Conservation (phyloP, 495 filamentous ascomycete species). For the Daldinia childiae region DNA sequence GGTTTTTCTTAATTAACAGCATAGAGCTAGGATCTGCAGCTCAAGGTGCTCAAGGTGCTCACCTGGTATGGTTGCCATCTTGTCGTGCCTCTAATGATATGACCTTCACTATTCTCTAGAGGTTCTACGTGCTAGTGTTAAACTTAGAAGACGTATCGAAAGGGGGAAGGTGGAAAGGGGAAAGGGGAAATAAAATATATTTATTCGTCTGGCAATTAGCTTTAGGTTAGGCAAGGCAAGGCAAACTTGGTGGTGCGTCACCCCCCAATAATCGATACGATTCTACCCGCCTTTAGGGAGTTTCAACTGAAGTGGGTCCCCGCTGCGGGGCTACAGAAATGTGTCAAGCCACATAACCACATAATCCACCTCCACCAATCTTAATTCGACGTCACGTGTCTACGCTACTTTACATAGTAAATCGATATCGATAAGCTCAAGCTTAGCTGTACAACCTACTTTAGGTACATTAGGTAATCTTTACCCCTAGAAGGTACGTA, state of each 20-base stretch:
- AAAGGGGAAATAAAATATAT: background rate
- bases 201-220: background rate
- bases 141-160: background rate
- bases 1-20: constrained; percentile 8
- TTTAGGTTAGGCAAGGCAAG: constrained; percentile 30
- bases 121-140: background rate
- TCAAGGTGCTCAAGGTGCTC: constrained; percentile 35
- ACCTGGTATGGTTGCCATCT: constrained; percentile 73
- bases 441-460: too few species aligned
- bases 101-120: background rate
- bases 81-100: constrained; percentile 8
- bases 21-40: background rate
- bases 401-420: background rate
- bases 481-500: background rate
- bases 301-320: constrained; percentile 19
- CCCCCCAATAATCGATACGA: constrained; percentile 37
- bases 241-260: constrained; percentile 48
- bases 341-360: constrained; percentile 9
- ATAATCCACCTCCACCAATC: background rate
- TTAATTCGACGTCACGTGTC: background rate
- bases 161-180: background rate
- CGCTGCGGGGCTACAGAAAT: background rate
- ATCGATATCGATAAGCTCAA: too few species aligned
- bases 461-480: too few species aligned
- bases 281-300: constrained; percentile 31